These are phyloP conservation scores for Bisporella sp. DNA, from an alignment of 2,329 filamentous ascomycete genomes.

Conservation along the genomic window DNA sequence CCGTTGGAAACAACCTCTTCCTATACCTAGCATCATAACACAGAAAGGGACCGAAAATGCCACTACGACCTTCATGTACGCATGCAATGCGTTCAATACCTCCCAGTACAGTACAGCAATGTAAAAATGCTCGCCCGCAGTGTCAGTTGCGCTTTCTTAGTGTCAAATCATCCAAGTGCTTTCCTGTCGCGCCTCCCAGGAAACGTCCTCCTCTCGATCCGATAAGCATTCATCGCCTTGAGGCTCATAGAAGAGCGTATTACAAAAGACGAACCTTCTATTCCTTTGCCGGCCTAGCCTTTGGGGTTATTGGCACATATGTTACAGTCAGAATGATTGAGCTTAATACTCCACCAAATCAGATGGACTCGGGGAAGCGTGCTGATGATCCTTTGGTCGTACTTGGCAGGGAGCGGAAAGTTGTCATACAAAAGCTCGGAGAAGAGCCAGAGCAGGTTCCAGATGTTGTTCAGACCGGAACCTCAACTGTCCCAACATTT, in stretches of 20 bases:
- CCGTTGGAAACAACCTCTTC: too few relatives aligned
- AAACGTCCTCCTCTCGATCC: conserved; percentile 13
- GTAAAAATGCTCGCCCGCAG: neutral
- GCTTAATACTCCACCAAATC: conserved; percentile 11
- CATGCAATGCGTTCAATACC: neutral
- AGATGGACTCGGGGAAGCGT: conserved; percentile 16
- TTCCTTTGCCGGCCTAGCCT: conserved; percentile 18
- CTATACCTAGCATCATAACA: too few relatives aligned
- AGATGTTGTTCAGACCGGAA: conserved; percentile 24
- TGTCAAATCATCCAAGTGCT: neutral
- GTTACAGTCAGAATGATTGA: conserved; percentile 23
- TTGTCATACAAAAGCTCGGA: conserved; percentile 23
- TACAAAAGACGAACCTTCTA: conserved; percentile 26
- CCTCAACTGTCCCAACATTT: conserved; percentile 24
- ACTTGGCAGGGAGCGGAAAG: conserved; percentile 23
- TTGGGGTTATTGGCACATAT: conserved; percentile 26
- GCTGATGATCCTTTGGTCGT: conserved; percentile 21
- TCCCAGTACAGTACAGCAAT: neutral
- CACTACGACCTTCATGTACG: neutral
- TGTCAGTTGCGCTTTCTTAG: neutral
- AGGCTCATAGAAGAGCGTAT: conserved; percentile 17
- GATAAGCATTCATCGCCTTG: conserved; percentile 23
- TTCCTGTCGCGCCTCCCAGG: conserved; percentile 3
- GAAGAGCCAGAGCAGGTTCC: conserved; percentile 33
- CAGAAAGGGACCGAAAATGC: neutral